phyloP scores from a whole-genome alignment of 352 stramenopile genomes.

The Phytophthora pinifolia region DNA sequence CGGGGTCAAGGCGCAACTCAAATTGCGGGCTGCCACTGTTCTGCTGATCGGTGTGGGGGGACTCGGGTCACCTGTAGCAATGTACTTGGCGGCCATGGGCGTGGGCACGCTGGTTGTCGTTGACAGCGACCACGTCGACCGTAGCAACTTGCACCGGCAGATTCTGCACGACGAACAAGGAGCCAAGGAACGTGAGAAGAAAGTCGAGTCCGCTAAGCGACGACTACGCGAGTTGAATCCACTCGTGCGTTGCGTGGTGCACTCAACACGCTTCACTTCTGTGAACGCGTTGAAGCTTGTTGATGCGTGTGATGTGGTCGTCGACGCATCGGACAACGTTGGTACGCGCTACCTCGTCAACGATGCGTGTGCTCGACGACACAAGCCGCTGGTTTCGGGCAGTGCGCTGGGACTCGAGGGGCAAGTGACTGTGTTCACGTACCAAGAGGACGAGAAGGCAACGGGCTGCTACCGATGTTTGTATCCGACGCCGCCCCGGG shows the following conservation, averaged over 20 bases:
- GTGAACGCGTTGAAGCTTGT: constrained; percentile 86
- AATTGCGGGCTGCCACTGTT: constrained; percentile 76
- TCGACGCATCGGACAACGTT: constrained; percentile 97
- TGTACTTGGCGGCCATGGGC: constrained; percentile 95
- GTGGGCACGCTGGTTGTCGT: constrained; percentile 93
- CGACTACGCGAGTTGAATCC: constrained; percentile 78
- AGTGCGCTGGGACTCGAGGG: constrained; percentile 96
- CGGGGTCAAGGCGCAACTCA: constrained; percentile 85
- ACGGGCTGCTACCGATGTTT: constrained; percentile 96
- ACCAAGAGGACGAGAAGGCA: constrained; percentile 37
- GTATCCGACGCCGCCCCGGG: constrained; percentile 88
- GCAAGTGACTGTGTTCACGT: constrained; percentile 96
- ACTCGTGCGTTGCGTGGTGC: constrained; percentile 55
- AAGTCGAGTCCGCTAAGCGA: constrained; percentile 86
- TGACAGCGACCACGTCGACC: constrained; percentile 95
- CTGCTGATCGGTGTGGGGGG: constrained; percentile 94
- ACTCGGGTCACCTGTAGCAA: constrained; percentile 93
- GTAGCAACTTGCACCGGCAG: constrained; percentile 97
- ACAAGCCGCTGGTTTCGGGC: constrained; percentile 92
- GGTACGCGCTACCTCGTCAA: constrained; percentile 96
- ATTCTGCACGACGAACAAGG: constrained; percentile 91
- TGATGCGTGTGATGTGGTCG: constrained; percentile 86
- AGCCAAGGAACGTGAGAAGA: constrained; percentile 69
- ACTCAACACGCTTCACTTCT: constrained; percentile 55
- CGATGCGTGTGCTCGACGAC: constrained; percentile 88